Evolutionary conservation across 2,329 filamentous ascomycete genomes (phyloP).

Genomic region (Colletotrichum acutatum): DNA sequence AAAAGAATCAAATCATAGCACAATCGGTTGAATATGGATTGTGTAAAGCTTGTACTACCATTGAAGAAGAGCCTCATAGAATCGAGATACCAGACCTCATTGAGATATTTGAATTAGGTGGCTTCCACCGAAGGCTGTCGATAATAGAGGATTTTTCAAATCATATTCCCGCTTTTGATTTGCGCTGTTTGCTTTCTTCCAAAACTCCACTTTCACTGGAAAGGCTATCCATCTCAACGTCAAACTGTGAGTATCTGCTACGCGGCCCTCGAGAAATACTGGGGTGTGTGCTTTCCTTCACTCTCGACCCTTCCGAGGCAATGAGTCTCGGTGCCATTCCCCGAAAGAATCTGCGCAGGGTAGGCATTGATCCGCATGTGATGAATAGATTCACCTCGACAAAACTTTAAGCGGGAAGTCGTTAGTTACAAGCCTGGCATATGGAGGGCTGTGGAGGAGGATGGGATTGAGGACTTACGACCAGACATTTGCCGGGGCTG

Average conservation of each 20-base stretch:
- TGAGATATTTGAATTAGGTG: too few species aligned
- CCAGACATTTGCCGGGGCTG: slow-evolving; percentile 37
- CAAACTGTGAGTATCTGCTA: slow-evolving; percentile 16
- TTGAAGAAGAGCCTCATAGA: too few species aligned
- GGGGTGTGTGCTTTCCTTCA: not conserved
- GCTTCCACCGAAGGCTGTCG: too few species aligned
- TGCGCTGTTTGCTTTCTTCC: not conserved
- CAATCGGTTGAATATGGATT: too few species aligned
- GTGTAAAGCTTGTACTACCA: too few species aligned
- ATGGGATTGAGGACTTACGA: slow-evolving; percentile 13
- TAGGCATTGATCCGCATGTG: slow-evolving; percentile 48
- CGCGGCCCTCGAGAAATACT: not conserved
- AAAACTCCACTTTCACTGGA: slow-evolving; percentile 13
- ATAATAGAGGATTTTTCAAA: too few species aligned
- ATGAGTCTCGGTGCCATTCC: slow-evolving; percentile 45
- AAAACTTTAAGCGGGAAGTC: slow-evolving; percentile 33
- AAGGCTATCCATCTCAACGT: slow-evolving; percentile 20
- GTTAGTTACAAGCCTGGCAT: not conserved
- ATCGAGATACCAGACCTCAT: too few species aligned
- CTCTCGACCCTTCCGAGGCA: slow-evolving; percentile 16
- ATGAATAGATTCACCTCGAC: slow-evolving; percentile 44
- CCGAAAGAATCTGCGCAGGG: slow-evolving; percentile 48
- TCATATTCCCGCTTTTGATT: not conserved
- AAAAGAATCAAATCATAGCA: too few species aligned
- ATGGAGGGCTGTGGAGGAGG: not conserved